Percentiles rank a stretch among this genome's conserved stretches.
Evolutionary conservation across 306 rosid genomes (phyloP).

Genomic region (Geum urbanum): DNA sequence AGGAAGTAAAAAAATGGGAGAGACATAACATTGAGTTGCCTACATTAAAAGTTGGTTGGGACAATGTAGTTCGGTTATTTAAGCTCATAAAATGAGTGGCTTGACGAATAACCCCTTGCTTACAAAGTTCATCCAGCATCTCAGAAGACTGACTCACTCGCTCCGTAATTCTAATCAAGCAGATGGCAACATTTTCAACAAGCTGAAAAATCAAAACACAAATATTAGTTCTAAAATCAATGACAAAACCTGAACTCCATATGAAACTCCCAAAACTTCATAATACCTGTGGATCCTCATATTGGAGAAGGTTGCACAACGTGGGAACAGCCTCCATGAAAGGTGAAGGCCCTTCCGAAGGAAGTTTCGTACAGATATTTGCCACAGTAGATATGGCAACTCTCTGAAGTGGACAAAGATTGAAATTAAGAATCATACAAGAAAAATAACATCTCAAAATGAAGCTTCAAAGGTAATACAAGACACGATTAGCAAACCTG

Average conservation of each 20-base stretch:
- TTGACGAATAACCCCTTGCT: slow-evolving; percentile 71
- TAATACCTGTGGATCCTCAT: slow-evolving; percentile 86
- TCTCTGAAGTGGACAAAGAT: slow-evolving; percentile 47
- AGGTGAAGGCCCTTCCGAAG: slow-evolving; percentile 72
- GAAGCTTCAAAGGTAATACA: background rate
- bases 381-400: slow-evolving; percentile 94
- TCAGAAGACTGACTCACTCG: slow-evolving; percentile 60
- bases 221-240: slow-evolving; percentile 18
- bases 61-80: slow-evolving; percentile 56
- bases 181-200: slow-evolving; percentile 74
- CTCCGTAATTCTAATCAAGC: slow-evolving; percentile 79
- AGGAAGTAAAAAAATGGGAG: slow-evolving; percentile 10
- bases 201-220: slow-evolving; percentile 52
- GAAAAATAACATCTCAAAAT: background rate
- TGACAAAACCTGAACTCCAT: slow-evolving; percentile 7
- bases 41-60: slow-evolving; percentile 69
- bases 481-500: slow-evolving; percentile 46
- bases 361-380: slow-evolving; percentile 89
- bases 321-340: slow-evolving; percentile 93
- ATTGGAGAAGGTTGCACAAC: slow-evolving; percentile 88
- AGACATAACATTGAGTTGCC: slow-evolving; percentile 17
- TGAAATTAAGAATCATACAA: slow-evolving; percentile 16
- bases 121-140: slow-evolving; percentile 83
- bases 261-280: slow-evolving; percentile 7
- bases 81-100: slow-evolving; percentile 58